A percentile compares a stretch with the other conserved stretches of the same genome.
Conservation (phyloP, 805 yeast species). For the Lipomyces spencermartinsiae region DNA sequence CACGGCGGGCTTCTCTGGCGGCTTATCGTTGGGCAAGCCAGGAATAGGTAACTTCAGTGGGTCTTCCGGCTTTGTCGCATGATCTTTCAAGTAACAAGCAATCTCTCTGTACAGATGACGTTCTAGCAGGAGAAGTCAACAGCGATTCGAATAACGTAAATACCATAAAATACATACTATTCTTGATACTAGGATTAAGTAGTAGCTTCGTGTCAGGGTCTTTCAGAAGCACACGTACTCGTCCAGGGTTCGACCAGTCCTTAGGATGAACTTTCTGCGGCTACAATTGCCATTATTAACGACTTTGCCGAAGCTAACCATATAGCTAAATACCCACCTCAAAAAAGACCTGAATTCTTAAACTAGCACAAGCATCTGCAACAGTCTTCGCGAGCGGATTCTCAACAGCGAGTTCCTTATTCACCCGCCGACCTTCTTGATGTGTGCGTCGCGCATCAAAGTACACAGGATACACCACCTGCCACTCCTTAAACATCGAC, state of each 20-base stretch:
- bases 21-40: slow-evolving; percentile 36
- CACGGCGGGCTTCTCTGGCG: slow-evolving; percentile 61
- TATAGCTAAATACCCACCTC: slow-evolving; percentile 44
- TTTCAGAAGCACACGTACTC: slow-evolving; percentile 78
- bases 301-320: neutral
- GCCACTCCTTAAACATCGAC: slow-evolving; percentile 67
- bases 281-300: slow-evolving; percentile 48
- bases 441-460: slow-evolving; percentile 80
- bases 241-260: slow-evolving; percentile 97
- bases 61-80: slow-evolving; percentile 73
- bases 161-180: slow-evolving; percentile 46
- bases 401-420: slow-evolving; percentile 68
- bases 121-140: slow-evolving; percentile 44
- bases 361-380: slow-evolving; percentile 66
- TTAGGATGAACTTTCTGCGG: slow-evolving; percentile 92
- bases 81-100: slow-evolving; percentile 63
- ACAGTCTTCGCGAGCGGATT: slow-evolving; percentile 88
- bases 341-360: slow-evolving; percentile 47
- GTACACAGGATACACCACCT: slow-evolving; percentile 87
- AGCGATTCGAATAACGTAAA: neutral
- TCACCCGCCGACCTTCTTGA: slow-evolving; percentile 83
- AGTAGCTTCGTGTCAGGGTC: slow-evolving; percentile 53
- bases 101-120: slow-evolving; percentile 68
- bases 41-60: slow-evolving; percentile 57
- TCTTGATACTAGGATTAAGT: slow-evolving; percentile 45